A percentile compares a stretch with the other conserved stretches of the same genome.
These are phyloP conservation scores for Penicillium oxalicum DNA, from an alignment of 2,329 filamentous ascomycete genomes.

Conservation along the genomic window DNA sequence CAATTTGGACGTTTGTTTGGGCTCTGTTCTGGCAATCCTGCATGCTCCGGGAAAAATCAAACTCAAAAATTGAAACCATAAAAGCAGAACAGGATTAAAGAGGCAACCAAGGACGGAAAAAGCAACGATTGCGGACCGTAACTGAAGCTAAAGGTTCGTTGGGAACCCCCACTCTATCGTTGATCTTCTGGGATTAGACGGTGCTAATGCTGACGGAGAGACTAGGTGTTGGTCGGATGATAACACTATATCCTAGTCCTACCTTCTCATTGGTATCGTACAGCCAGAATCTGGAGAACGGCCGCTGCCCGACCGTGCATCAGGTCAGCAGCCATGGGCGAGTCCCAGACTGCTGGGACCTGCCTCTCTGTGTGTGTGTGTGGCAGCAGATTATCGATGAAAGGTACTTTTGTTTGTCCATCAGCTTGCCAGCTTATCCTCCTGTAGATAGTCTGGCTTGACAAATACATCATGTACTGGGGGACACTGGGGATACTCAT, in stretches of 20 bases:
- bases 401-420: neutral
- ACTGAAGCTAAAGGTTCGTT: slow-evolving; percentile 3
- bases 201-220: too few species aligned
- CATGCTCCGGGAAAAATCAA: neutral
- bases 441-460: neutral
- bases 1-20: neutral
- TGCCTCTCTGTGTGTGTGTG: slow-evolving; percentile 1
- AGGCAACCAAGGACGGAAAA: slow-evolving; percentile 7
- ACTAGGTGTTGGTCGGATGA: too few species aligned
- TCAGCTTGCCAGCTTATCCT: neutral
- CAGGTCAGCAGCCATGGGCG: neutral
- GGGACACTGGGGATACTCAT: too few species aligned
- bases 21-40: slow-evolving; percentile 12
- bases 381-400: neutral
- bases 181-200: too few species aligned
- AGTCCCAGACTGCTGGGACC: slow-evolving; percentile 9
- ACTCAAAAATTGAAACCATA: too few species aligned
- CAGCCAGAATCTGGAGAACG: neutral
- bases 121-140: slow-evolving; percentile 11
- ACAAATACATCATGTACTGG: neutral
- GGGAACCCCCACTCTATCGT: neutral
- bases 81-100: slow-evolving; percentile 16
- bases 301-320: slow-evolving; percentile 6
- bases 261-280: too few species aligned
- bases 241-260: too few species aligned